Base-by-base conservation (phyloP, 495 filamentous ascomycete genomes). In the Trichoderma erinaceum region DNA sequence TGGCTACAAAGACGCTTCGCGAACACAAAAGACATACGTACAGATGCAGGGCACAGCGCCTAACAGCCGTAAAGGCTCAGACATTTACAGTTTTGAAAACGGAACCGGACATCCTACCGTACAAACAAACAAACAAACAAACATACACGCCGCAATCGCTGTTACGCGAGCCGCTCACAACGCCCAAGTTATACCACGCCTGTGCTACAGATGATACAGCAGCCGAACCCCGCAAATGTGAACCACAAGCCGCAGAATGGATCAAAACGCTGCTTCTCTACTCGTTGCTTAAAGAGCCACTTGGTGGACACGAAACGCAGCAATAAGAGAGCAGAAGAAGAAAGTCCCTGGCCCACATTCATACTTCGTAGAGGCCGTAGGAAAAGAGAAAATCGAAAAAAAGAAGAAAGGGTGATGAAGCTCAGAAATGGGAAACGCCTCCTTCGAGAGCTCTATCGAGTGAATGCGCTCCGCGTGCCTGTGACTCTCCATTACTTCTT, bases 401-500 rank as follows among this genome's bases (percentile, higher is more conserved):
- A 13, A 13, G 13, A 12, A 13, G 3, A 21, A 21, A 52, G 6
- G 1, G 18, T 10, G 2, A 25, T 18, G 21, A 21, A 13, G 56
- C 23, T 18, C 13, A 29, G 25, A 13, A 23, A 4, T 12, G 16
- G 25, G 25, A 61, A 25, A 7, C 56, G 16, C 56, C 11, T 32
- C 56, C 11, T 35, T 61, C 11, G 27, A 61, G 56, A 61, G 56
- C 56, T 11, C 27, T 23, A 32, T 32, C 25, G 25, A 61, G 25
- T 32, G 23, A 32, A 61, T 12, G 27, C 27, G 27, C 29, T 61
- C 56, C 35, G 56, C 56, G 11, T 61, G 29, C 56, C 25, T 61
- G 25, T 61, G 29, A 27, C 11, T 11, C 21, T 50, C 58, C 65
- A 65, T 69, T 77, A 78, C 70, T 78, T 80, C 71, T 80, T 80